Evolutionary conservation across 225 moss, liverwort and hornwort genomes (phyloP).

Genomic region (Antitrichia curtipendula): DNA sequence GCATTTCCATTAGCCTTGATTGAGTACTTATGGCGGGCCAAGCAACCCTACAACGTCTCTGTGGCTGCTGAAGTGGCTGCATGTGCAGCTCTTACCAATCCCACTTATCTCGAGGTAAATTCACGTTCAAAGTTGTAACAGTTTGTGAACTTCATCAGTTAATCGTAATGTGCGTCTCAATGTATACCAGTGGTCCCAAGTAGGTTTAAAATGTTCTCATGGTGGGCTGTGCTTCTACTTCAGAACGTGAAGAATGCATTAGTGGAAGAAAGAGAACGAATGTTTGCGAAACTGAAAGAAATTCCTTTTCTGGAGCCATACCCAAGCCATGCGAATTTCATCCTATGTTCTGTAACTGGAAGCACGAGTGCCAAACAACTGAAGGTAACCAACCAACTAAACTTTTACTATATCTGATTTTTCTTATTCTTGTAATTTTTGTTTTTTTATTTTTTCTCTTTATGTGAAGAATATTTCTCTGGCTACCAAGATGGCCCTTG

Average conservation of each 20-base stretch:
- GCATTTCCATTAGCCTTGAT: conserved; percentile 77
- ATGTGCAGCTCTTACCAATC: conserved; percentile 77
- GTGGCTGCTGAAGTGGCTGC: conserved; percentile 98
- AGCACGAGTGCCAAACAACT: conserved; percentile 70
- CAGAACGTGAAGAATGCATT: conserved; percentile 89
- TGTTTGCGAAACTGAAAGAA: conserved; percentile 52
- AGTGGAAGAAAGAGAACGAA: conserved; percentile 66
- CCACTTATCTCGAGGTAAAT: conserved; percentile 64
- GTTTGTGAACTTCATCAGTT: neutral
- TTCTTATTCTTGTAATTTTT: neutral
- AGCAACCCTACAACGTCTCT: conserved; percentile 98
- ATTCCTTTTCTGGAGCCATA: conserved; percentile 69
- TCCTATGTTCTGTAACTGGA: conserved; percentile 62
- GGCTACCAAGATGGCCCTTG: neutral
- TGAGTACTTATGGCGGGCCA: conserved; percentile 90
- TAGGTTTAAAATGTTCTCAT: neutral
- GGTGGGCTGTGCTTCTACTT: neutral
- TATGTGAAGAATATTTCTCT: neutral
- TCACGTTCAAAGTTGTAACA: neutral
- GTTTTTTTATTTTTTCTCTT: neutral
- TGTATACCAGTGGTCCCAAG: neutral
- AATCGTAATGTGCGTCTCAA: neutral
- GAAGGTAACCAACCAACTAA: conserved; percentile 38
- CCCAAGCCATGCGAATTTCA: conserved; percentile 82
- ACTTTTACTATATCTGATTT: neutral